These are phyloP conservation scores for Ehretia macrophylla DNA, from an alignment of 257 asterid genomes.

Conservation along the genomic window DNA sequence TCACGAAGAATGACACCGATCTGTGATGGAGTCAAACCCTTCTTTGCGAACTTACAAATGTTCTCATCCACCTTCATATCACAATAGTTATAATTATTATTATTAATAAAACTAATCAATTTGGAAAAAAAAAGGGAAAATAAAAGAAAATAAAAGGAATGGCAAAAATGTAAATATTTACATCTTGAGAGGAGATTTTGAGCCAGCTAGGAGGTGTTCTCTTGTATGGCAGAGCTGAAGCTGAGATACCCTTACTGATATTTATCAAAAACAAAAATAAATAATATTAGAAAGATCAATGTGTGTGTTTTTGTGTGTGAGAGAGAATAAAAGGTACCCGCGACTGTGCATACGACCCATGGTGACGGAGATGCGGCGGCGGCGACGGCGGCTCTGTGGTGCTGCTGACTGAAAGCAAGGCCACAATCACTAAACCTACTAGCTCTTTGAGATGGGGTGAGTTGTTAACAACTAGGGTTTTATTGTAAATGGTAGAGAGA, in stretches of 20 bases:
- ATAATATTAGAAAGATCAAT: no score
- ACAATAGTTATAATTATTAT: background rate
- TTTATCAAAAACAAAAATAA: background rate
- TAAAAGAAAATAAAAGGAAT: background rate
- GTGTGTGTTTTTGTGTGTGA: background rate
- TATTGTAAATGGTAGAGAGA: background rate
- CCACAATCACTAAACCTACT: background rate
- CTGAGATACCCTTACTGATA: constrained; percentile 84
- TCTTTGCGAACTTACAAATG: constrained; percentile 6
- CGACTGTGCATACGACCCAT: constrained; percentile 96
- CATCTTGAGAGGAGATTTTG: constrained; percentile 68
- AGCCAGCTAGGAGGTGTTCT: constrained; percentile 86
- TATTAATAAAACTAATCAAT: background rate
- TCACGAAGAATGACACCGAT: constrained; percentile 4
- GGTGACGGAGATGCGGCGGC: constrained; percentile 30
- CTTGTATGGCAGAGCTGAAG: constrained; percentile 85
- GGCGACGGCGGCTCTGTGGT: constrained; percentile 8
- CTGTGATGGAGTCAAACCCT: constrained; percentile 13
- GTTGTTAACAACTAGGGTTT: background rate
- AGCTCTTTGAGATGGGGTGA: background rate
- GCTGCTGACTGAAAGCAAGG: background rate
- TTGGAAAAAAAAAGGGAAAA: background rate
- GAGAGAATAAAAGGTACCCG: constrained; percentile 35
- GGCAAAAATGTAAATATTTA: background rate
- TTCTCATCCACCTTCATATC: background rate